Conservation (phyloP, 257 asterid genomes). For the Apocynum venetum region DNA sequence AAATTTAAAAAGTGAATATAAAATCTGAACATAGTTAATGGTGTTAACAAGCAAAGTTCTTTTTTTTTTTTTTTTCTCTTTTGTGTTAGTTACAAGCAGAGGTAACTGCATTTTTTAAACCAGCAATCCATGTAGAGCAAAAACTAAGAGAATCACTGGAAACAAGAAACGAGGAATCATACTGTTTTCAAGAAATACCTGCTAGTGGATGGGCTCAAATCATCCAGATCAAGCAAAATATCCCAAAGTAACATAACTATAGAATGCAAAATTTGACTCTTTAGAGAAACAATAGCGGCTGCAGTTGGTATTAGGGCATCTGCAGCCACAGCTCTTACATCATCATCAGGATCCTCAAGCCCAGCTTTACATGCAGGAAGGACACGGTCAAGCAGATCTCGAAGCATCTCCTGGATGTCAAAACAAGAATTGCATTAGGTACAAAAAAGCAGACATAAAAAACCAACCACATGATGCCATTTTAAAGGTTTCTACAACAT, state of each 20-base stretch:
- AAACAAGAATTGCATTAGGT: constrained; percentile 3
- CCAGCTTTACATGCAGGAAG: constrained; percentile 96
- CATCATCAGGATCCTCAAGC: constrained; percentile 99
- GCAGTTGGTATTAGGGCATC: constrained; percentile 93
- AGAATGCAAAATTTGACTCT: constrained; percentile 68
- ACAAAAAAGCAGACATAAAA: constrained; percentile 10
- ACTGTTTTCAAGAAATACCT: constrained; percentile 42
- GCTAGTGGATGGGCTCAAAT: constrained; percentile 99
- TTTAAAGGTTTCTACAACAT: not conserved
- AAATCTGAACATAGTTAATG: not conserved
- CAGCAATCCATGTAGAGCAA: not conserved
- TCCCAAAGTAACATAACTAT: constrained; percentile 97
- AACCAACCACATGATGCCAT: not conserved
- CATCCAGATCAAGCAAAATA: constrained; percentile 97
- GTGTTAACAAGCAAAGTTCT: not conserved
- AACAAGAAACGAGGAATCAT: not conserved
- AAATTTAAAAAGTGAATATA: no score
- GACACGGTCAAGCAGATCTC: constrained; percentile 65
- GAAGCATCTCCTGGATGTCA: constrained; percentile 78
- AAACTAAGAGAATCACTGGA: not conserved
- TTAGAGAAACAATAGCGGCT: constrained; percentile 71
- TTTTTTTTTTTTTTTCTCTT: no score
- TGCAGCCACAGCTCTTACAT: constrained; percentile 99
- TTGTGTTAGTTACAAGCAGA: not conserved
- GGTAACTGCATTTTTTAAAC: not conserved